phyloP scores from a whole-genome alignment of 2,329 filamentous ascomycete species.

The Fusarium sp. region DNA sequence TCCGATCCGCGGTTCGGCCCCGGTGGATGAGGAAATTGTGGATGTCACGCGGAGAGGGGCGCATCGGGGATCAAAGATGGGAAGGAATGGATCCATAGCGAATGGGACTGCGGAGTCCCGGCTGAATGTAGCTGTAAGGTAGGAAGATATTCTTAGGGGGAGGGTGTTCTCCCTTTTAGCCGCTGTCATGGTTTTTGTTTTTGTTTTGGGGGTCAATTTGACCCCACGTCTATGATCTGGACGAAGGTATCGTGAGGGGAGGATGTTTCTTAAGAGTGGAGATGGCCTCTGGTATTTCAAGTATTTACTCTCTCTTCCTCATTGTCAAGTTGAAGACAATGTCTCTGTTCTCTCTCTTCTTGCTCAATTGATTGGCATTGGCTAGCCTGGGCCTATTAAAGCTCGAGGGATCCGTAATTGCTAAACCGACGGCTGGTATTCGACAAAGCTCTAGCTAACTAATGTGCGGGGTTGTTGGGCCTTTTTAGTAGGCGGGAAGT shows the following conservation, averaged over 20 bases:
- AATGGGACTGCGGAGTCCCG: not conserved
- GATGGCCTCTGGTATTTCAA: not conserved
- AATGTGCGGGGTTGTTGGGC: constrained; percentile 21
- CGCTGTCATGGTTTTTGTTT: not conserved
- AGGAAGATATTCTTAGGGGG: not conserved
- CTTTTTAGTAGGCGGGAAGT: constrained; percentile 13
- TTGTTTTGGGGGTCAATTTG: not conserved
- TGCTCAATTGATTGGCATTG: not conserved
- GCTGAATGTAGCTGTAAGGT: constrained; percentile 5
- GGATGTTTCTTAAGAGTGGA: not conserved
- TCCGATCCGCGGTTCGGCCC: constrained; percentile 34
- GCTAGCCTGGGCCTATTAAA: not conserved
- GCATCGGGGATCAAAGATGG: not conserved
- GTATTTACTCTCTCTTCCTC: not conserved
- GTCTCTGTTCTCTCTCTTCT: not conserved
- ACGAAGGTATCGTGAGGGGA: constrained; percentile 4
- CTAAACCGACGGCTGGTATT: constrained; percentile 43
- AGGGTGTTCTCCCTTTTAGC: not conserved
- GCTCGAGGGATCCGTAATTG: constrained; percentile 35
- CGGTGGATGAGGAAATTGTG: constrained; percentile 10
- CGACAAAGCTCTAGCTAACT: constrained; percentile 24
- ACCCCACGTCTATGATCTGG: not conserved
- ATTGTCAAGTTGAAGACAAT: too few relatives aligned
- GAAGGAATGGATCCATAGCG: not conserved
- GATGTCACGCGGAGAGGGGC: constrained; percentile 8